Conservation (phyloP, 2,329 filamentous ascomycete species). For the Alternaria metachromatica region DNA sequence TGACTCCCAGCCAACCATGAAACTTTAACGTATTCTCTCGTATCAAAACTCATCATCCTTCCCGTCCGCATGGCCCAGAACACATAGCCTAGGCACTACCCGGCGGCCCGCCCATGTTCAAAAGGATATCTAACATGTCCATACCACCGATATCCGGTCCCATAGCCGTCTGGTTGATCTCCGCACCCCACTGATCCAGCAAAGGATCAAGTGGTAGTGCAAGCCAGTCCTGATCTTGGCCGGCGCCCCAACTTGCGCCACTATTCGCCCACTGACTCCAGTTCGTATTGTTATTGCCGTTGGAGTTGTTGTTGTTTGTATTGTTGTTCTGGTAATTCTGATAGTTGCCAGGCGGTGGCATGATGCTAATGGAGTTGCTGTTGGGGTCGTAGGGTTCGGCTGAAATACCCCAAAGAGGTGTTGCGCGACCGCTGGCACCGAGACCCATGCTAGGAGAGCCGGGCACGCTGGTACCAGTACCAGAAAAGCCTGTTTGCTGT, state of each 20-base stretch:
- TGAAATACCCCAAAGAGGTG: slow-evolving; percentile 53
- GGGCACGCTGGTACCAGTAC: slow-evolving; percentile 31
- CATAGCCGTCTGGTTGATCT: slow-evolving; percentile 62
- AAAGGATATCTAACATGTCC: slow-evolving; percentile 58
- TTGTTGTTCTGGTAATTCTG: slow-evolving; percentile 19
- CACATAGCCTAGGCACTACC: slow-evolving; percentile 13
- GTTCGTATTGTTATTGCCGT: slow-evolving; percentile 16
- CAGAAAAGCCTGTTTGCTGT: slow-evolving; percentile 18
- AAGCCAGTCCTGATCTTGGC: slow-evolving; percentile 62
- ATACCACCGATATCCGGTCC: slow-evolving; percentile 69
- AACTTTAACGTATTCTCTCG: not conserved
- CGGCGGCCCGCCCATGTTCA: slow-evolving; percentile 48
- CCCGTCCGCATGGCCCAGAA: not conserved
- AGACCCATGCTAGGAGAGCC: slow-evolving; percentile 35
- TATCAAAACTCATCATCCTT: not conserved
- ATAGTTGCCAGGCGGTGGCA: slow-evolving; percentile 54
- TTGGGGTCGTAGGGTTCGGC: slow-evolving; percentile 54
- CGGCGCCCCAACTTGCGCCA: slow-evolving; percentile 26
- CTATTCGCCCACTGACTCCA: slow-evolving; percentile 33
- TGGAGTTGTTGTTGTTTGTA: slow-evolving; percentile 17
- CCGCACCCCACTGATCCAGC: slow-evolving; percentile 63
- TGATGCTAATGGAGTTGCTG: slow-evolving; percentile 53
- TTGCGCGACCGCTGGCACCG: slow-evolving; percentile 40
- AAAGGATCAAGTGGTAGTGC: slow-evolving; percentile 67
- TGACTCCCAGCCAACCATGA: not conserved